Base-by-base conservation (phyloP, 2,329 filamentous ascomycete species). In the Berkeleyomyces basicola region DNA sequence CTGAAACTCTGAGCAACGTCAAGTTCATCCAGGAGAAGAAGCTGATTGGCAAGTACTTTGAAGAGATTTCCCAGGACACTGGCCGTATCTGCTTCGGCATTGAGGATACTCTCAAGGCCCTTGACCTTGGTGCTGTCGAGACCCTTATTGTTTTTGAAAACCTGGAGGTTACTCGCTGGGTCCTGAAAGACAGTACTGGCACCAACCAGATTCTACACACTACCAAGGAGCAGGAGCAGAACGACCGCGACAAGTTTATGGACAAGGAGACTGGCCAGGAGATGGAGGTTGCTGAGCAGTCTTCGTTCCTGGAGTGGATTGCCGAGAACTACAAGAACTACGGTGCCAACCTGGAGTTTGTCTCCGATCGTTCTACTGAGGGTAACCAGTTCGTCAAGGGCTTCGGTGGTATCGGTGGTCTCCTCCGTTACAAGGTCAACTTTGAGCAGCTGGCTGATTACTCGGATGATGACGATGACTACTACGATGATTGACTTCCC, bases 1-100 rank as follows among this genome's bases (percentile, higher is more conserved):
- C 90, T 6, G 95, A 99, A 79, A 99, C 93, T 6, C 82, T 99
- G 58, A 88, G 91, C 76, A 99, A 97, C 73, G 93, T 99, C 82
- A 99, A 99, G 78, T 99, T 99, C 75, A 96, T 99, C 74, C 93
- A 99, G 77, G 93, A 99, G 82, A 99, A 99, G 87, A 99, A 96
- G 79, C 84, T 99, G 67, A 99, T 99, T 71, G 92, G 92, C 74
- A 90, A 88, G 73, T 99, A 99, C 80, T 99, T 99, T 70, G 91
- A 99, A 74, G 92, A 99, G 76, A 97, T 99, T 71, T 96, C 90
- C 74, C 90, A 96, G 76, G 93, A 99, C 72, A 96, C 87, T 61
- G 93, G 93, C 69, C 93, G 90, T 72, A 85, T 99, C 68, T 99
- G 93, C 80, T 99, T 99, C 74, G 90, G 93, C 80, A 86, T 99